phyloP scores from a whole-genome alignment of 2,329 filamentous ascomycete species.

The Claviceps sp. region DNA sequence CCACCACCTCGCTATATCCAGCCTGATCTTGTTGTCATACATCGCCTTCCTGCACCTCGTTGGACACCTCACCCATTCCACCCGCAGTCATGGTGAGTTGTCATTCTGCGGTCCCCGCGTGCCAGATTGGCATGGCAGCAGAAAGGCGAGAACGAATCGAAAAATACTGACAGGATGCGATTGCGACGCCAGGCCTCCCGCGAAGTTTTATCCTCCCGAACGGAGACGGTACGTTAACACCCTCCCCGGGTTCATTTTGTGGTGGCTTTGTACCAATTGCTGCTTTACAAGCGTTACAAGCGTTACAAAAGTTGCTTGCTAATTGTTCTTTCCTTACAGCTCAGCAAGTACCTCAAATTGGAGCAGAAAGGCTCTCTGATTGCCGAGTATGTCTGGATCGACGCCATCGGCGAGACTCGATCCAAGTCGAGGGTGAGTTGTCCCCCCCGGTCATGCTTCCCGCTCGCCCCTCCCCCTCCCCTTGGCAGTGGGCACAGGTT shows the following conservation, averaged over 20 bases:
- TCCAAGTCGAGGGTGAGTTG: slow-evolving; percentile 88
- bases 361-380: slow-evolving; percentile 81
- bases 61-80: not conserved
- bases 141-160: not conserved
- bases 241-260: not conserved
- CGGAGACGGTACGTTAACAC: slow-evolving; percentile 20
- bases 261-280: not conserved
- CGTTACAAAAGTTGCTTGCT: slow-evolving; percentile 9
- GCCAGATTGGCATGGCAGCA: not conserved
- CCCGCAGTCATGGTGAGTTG: not conserved
- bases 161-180: not conserved
- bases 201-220: slow-evolving; percentile 16
- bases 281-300: not conserved
- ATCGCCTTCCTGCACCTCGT: not conserved
- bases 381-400: slow-evolving; percentile 96
- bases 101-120: not conserved
- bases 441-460: slow-evolving; percentile 1
- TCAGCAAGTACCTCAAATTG: slow-evolving; percentile 83
- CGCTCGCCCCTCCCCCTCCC: not conserved
- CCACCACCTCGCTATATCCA: no score
- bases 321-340: slow-evolving; percentile 34
- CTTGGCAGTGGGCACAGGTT: not conserved
- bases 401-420: slow-evolving; percentile 67
- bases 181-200: slow-evolving; percentile 14
- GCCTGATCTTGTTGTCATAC: no score